A percentile compares a stretch with the other conserved stretches of the same genome.
These are phyloP conservation scores for Penicillium ochrochloron DNA, from an alignment of 495 filamentous ascomycete genomes.

Conservation along the genomic window DNA sequence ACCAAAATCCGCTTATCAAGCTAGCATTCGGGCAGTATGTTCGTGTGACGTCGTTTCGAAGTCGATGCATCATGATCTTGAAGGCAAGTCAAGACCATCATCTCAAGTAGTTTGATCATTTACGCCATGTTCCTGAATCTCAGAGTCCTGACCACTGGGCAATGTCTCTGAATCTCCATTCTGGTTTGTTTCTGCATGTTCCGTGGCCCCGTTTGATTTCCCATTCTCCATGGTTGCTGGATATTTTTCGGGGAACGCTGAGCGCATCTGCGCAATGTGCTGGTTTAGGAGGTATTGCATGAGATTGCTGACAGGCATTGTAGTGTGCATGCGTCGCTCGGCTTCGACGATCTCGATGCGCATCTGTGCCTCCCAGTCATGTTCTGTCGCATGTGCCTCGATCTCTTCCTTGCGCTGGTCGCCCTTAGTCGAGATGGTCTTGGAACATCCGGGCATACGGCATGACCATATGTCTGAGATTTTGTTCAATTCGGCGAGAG, in stretches of 20 bases:
- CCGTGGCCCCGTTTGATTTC: slow-evolving; percentile 11
- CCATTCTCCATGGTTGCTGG: slow-evolving; percentile 4
- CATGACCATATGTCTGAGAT: slow-evolving; percentile 71
- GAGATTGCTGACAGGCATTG: slow-evolving; percentile 47
- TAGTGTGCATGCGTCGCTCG: slow-evolving; percentile 47
- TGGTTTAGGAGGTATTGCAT: slow-evolving; percentile 36
- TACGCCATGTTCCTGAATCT: slow-evolving; percentile 8
- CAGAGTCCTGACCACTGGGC: background rate
- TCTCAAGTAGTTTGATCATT: slow-evolving; percentile 23
- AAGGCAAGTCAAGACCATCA: slow-evolving; percentile 1
- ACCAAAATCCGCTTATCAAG: background rate
- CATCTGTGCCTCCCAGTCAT: slow-evolving; percentile 66
- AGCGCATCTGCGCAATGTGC: slow-evolving; percentile 32
- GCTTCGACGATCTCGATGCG: slow-evolving; percentile 61
- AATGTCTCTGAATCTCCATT: background rate
- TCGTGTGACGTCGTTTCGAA: slow-evolving; percentile 15
- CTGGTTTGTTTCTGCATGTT: background rate
- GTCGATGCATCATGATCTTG: slow-evolving; percentile 18
- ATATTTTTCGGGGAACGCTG: slow-evolving; percentile 34
- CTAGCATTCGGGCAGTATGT: slow-evolving; percentile 1
- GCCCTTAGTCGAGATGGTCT: slow-evolving; percentile 63
- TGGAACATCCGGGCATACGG: slow-evolving; percentile 66
- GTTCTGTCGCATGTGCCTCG: slow-evolving; percentile 64
- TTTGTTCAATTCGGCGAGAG: slow-evolving; percentile 17
- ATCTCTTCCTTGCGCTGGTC: slow-evolving; percentile 63